Base-by-base conservation (phyloP, 1,139 yeast species). In the Pichia sp. region DNA sequence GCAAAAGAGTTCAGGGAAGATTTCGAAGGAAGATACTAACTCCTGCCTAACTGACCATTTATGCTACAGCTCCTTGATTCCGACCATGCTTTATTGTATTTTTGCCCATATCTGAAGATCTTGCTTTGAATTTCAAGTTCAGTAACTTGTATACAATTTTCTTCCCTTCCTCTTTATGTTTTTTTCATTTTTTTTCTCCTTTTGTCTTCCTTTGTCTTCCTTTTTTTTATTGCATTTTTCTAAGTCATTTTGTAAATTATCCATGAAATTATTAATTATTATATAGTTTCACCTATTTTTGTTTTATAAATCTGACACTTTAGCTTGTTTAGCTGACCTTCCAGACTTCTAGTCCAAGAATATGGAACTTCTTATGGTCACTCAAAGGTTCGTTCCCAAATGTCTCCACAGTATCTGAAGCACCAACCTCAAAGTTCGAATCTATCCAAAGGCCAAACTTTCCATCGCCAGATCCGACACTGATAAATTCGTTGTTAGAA, bases 381-480 rank as follows among this genome's bases (percentile, higher is more conserved):
- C 80, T 79, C 60, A 93, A 74, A 1, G 86, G 81, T 60, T 90
- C 97, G 69, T 93, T 93, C 2, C 96, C 97, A 74, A 89, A 93
- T 0, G 99, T 95, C 32, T 82, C 82, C 55, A 95, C 86, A 3
- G 81, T 77, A 64, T 82, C 83, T 41, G 93, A 83, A 0, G 90
- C 92, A 1, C 98, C 99, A 51, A 77, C 77, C 57, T 80, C 75
- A 51, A 93, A 76, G 47, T 84, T 80, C 54, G 81, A 85, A 67
- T 90, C 96, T 26, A 92, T 75, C 92, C 95, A 93, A 23, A 95
- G 74, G 0, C 98, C 99, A 70, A 90, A 92, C 64, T 87, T 90
- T 2, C 98, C 98, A 62, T 82, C 84, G 5, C 97, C 96, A 0
- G 96, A 95, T 1, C 99, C 99, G 63, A 93, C 76, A 15, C 96